Evolutionary conservation across 345 rosid species (phyloP).

Genomic region (Rubroshorea leprosula): DNA sequence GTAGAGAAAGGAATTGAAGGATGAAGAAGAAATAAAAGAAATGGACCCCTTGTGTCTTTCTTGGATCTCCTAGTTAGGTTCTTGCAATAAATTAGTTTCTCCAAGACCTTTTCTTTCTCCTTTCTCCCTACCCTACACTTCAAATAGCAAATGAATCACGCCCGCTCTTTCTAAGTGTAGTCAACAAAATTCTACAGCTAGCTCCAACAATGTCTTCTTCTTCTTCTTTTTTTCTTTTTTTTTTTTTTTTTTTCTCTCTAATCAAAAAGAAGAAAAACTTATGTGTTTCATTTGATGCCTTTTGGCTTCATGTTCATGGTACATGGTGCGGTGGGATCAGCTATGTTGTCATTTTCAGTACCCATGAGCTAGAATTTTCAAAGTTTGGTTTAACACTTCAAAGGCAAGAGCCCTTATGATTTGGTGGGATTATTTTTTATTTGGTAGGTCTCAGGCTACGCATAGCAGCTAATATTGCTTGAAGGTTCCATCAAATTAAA

Average conservation of each 20-base stretch:
- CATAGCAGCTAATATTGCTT: background rate
- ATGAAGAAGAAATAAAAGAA: no score
- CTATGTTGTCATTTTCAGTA: constrained; percentile 21
- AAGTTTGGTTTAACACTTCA: constrained; percentile 18
- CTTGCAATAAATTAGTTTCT: background rate
- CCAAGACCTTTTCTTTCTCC: background rate
- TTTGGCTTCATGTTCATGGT: background rate
- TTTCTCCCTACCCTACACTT: background rate
- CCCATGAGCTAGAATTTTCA: constrained; percentile 8
- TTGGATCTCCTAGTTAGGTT: constrained; percentile 1
- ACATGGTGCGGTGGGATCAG: constrained; percentile 23
- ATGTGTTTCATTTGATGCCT: background rate
- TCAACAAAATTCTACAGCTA: background rate
- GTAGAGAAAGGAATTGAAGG: no score
- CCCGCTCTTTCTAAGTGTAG: background rate
- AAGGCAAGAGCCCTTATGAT: constrained; percentile 8
- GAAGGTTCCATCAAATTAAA: background rate
- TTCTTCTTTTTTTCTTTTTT: background rate
- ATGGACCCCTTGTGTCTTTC: background rate
- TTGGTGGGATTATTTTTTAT: constrained; percentile 4
- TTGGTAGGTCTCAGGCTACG: background rate
- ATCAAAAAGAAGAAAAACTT: background rate
- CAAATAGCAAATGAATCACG: background rate
- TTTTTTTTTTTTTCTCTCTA: no score
- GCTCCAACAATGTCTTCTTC: background rate